Conservation (phyloP, 2,329 filamentous ascomycete species). For the Pezicula carpinea region DNA sequence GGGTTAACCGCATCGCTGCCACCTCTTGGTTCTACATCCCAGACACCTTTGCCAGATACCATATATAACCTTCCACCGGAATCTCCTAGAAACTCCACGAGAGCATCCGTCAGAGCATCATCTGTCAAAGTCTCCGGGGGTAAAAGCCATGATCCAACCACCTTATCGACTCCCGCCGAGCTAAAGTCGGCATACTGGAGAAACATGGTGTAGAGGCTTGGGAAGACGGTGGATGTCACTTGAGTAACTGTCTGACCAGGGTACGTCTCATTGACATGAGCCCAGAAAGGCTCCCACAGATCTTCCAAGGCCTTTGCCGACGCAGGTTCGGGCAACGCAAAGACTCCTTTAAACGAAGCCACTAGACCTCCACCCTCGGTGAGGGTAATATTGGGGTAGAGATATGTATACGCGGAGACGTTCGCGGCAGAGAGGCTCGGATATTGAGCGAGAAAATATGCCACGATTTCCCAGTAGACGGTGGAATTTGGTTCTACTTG, state of each 20-base stretch:
- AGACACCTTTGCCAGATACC: conserved; percentile 38
- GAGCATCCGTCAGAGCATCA: conserved; percentile 30
- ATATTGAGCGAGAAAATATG: conserved; percentile 40
- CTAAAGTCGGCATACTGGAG: too few relatives aligned
- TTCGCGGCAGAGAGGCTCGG: conserved; percentile 44
- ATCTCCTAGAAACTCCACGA: conserved; percentile 30
- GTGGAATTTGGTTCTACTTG: conserved; percentile 26
- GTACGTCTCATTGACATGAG: too few relatives aligned
- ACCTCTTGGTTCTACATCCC: conserved; percentile 36
- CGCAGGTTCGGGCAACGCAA: too few relatives aligned
- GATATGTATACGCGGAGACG: conserved; percentile 42
- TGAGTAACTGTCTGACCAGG: too few relatives aligned
- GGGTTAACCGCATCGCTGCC: conserved; percentile 43
- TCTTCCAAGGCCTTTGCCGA: too few relatives aligned
- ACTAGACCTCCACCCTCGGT: conserved; percentile 17
- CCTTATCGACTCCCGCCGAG: conserved; percentile 29
- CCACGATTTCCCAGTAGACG: conserved; percentile 41
- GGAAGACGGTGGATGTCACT: too few relatives aligned
- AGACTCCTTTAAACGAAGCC: conserved; percentile 1
- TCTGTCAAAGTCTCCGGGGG: conserved; percentile 27
- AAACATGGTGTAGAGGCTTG: too few relatives aligned
- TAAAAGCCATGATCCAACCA: conserved; percentile 39
- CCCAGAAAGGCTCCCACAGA: too few relatives aligned
- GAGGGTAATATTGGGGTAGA: conserved; percentile 34
- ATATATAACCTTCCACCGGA: conserved; percentile 30